Conservation (phyloP, 345 rosid genomes). For the Conringia planisiliqua region DNA sequence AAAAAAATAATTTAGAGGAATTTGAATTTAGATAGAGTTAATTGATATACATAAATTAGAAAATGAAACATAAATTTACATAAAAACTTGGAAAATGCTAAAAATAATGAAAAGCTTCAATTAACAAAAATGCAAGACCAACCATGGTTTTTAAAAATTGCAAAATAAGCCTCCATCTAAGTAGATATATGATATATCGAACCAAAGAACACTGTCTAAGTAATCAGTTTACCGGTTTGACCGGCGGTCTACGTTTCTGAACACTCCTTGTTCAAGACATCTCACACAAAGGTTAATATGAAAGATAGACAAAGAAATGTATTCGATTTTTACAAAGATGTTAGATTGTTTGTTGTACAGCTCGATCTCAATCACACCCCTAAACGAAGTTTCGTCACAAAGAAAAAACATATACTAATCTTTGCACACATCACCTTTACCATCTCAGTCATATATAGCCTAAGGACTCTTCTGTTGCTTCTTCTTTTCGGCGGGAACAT, state of each 20-base stretch:
- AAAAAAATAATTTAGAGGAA: too few relatives aligned
- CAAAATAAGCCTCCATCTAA: background rate
- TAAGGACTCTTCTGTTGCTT: background rate
- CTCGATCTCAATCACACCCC: slow-evolving; percentile 7
- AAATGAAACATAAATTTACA: too few relatives aligned
- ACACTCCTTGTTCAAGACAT: background rate
- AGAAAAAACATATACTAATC: background rate
- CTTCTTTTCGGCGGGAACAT: background rate
- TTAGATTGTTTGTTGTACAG: slow-evolving; percentile 24
- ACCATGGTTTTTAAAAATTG: background rate
- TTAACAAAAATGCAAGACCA: too few relatives aligned
- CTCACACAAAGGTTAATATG: background rate
- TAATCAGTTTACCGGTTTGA: background rate
- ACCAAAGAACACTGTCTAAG: background rate
- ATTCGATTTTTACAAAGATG: slow-evolving; percentile 19
- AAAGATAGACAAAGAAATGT: background rate
- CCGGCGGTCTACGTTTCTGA: background rate
- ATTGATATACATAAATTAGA: too few relatives aligned
- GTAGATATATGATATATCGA: background rate
- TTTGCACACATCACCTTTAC: background rate
- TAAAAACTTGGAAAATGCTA: too few relatives aligned
- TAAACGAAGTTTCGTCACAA: background rate
- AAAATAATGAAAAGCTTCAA: too few relatives aligned
- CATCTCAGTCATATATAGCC: background rate
- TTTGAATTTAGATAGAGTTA: too few relatives aligned